Conservation (phyloP, 2,329 filamentous ascomycete genomes). For the Fusarium nygamai region DNA sequence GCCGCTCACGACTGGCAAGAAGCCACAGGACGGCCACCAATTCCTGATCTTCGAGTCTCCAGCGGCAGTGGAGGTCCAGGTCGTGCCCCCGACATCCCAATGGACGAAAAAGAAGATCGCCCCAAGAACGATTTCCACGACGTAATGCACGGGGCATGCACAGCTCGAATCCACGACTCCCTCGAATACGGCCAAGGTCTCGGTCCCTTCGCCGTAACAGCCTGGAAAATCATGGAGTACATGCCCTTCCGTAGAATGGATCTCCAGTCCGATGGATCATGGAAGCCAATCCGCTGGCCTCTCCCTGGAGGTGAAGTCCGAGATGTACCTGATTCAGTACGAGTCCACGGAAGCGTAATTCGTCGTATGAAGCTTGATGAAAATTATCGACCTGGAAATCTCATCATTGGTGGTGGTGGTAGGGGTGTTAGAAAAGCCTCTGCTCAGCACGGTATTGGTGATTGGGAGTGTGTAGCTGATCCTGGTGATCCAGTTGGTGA, state of each 20-base stretch:
- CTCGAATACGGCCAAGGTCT: conserved; percentile 72
- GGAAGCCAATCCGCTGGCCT: conserved; percentile 84
- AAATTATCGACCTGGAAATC: conserved; percentile 78
- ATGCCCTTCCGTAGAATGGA: conserved; percentile 86
- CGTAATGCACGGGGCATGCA: conserved; percentile 66
- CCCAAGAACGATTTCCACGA: conserved; percentile 58
- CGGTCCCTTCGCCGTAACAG: conserved; percentile 63
- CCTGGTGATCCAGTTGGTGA: conserved; percentile 76
- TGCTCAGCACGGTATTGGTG: conserved; percentile 70
- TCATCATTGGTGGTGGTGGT: conserved; percentile 83
- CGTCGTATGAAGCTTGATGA: conserved; percentile 72
- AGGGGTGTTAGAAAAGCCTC: conserved; percentile 73
- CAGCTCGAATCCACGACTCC: conserved; percentile 74
- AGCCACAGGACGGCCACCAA: conserved; percentile 23
- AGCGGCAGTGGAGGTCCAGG: conserved; percentile 33
- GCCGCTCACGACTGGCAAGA: conserved; percentile 9
- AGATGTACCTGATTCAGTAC: conserved; percentile 76
- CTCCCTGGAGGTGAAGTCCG: conserved; percentile 80
- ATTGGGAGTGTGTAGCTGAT: conserved; percentile 74
- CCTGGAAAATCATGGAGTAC: conserved; percentile 84
- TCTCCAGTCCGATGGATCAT: conserved; percentile 74
- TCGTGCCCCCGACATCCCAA: conserved; percentile 32
- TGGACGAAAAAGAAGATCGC: conserved; percentile 38
- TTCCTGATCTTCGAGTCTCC: conserved; percentile 47
- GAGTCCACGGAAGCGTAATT: conserved; percentile 79